Evolutionary conservation across 768 basidiomycete genomes (phyloP), one percentile per base, ranked within the genome.

Genomic region (Mycena epipterygia): DNA sequence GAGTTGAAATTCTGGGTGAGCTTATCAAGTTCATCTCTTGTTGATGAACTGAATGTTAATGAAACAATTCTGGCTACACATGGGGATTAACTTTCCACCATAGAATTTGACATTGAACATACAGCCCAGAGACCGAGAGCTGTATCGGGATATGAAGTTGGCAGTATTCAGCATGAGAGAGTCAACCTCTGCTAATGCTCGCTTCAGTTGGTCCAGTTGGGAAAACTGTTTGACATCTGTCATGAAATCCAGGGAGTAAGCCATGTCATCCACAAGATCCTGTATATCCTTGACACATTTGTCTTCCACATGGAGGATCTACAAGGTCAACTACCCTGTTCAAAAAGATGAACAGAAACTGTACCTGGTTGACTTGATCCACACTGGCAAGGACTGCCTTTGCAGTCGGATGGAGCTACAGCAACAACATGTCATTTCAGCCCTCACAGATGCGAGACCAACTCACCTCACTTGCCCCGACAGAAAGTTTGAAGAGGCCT

Each of bases 141-240:
- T 66, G 33, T 62, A 73, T 49, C 49, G 53, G 16, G 76, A 16
- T 19, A 77, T 75, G 51, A 79, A 79, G 35, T 74, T 78, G 2
- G 72, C 67, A 9, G 78, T 76, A 4, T 76, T 73, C 16, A 74
- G 71, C 57, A 79, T 71, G 17, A 79, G 64, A 3, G 73, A 74
- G 29, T 55, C 21, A 3, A 78, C 68, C 19, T 77, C 76, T 37
- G 76, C 74, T 3, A 79, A 71, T 21, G 76, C 71, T 41, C 69
- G 55, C 59, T 73, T 76, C 57, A 79, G 62, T 49, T 77, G 73
- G 0, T 23, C 49, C 2, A 76, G 48, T 21, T 70, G 61, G 2
- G 74, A 75, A 51, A 79, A 79, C 58, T 79, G 76, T 41, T 74
- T 59, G 1, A 77, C 71, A 23, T 77, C 76, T n/a, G 73, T 53